These are phyloP conservation scores for Peziza echinospora DNA, from an alignment of 495 filamentous ascomycete species.

Conservation along the genomic window DNA sequence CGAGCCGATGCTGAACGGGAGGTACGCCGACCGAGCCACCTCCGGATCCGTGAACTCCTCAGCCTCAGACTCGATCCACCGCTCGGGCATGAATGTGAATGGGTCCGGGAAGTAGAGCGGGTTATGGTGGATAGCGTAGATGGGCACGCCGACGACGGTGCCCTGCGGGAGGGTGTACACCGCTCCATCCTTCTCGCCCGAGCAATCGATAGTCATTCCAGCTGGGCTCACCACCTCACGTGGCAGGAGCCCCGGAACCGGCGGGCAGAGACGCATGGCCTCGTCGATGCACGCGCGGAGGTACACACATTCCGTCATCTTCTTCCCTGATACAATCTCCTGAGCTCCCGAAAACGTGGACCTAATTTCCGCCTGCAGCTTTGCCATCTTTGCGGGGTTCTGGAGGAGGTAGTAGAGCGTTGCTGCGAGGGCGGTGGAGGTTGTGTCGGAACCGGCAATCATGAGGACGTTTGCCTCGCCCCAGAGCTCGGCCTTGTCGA, in stretches of 20 bases:
- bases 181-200: slow-evolving; percentile 29
- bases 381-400: slow-evolving; percentile 25
- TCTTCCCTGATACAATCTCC: slow-evolving; percentile 31
- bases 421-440: slow-evolving; percentile 33
- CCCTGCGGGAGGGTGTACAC: slow-evolving; percentile 23
- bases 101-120: slow-evolving; percentile 31
- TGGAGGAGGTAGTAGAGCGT: slow-evolving; percentile 42
- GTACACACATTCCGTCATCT: slow-evolving; percentile 30
- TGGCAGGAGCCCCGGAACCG: slow-evolving; percentile 34
- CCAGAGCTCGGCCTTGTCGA: slow-evolving; percentile 20
- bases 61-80: slow-evolving; percentile 18
- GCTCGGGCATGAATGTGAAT: slow-evolving; percentile 24
- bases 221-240: slow-evolving; percentile 32
- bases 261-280: slow-evolving; percentile 39
- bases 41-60: slow-evolving; percentile 6
- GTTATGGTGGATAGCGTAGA: slow-evolving; percentile 37
- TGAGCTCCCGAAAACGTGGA: slow-evolving; percentile 28
- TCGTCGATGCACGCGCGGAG: slow-evolving; percentile 44
- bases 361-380: slow-evolving; percentile 32
- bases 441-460: slow-evolving; percentile 35
- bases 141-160: slow-evolving; percentile 30
- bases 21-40: slow-evolving; percentile 23
- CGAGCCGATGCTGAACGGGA: slow-evolving; percentile 35
- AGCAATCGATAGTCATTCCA: slow-evolving; percentile 32
- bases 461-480: slow-evolving; percentile 20